Percentiles rank a stretch among this genome's conserved stretches.
These are phyloP conservation scores for Elsinoe australis DNA, from an alignment of 2,329 filamentous ascomycete genomes.

Conservation along the genomic window DNA sequence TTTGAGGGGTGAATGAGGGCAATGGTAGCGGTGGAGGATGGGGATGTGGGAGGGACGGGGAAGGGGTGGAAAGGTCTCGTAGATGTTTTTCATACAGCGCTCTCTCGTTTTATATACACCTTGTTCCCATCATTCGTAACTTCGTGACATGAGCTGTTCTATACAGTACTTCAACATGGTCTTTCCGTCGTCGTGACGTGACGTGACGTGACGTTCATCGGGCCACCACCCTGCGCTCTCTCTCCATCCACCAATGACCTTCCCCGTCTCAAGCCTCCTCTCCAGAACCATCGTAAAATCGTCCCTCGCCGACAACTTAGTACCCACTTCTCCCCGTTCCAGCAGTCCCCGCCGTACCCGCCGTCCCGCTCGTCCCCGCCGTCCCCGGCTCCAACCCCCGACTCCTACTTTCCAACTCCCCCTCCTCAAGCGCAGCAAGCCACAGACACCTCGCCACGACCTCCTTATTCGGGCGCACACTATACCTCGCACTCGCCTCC, in stretches of 20 bases:
- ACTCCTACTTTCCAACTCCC: conserved; percentile 52
- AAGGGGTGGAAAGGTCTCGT: not conserved
- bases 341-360: not conserved
- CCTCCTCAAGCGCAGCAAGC: conserved; percentile 68
- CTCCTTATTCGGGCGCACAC: conserved; percentile 66
- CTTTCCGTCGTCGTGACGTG: not conserved
- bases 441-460: conserved; percentile 76
- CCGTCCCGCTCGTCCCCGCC: not conserved
- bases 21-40: not conserved
- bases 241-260: not conserved
- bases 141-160: not conserved
- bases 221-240: not conserved
- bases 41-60: not conserved
- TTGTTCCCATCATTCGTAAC: not conserved
- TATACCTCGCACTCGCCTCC: conserved; percentile 68
- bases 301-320: no score
- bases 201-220: no score
- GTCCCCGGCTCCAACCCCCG: conserved; percentile 24
- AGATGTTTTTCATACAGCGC: not conserved
- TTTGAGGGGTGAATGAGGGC: not conserved
- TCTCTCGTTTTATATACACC: not conserved
- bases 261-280: not conserved
- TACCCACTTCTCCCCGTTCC: not conserved
- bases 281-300: no score
- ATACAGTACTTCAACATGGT: not conserved